phyloP scores from a whole-genome alignment of 169 alveolate genomes.

The Sarcocystis neurona region DNA sequence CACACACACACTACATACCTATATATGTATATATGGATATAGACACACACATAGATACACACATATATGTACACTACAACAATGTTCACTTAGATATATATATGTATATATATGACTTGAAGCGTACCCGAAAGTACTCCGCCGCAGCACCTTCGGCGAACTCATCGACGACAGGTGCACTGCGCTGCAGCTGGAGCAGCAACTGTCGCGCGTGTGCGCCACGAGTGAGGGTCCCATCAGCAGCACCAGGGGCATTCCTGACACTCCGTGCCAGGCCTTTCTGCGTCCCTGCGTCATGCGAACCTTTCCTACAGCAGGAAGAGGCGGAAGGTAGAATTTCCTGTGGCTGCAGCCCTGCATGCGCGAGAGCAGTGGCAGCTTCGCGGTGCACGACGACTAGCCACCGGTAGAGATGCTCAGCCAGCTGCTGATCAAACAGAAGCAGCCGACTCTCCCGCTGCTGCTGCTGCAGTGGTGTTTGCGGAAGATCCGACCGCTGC shows the following conservation, averaged over 20 bases:
- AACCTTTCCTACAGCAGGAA: no score
- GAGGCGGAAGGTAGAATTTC: no score
- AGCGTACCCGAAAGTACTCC: conserved; percentile 30
- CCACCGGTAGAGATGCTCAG: background rate
- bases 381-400: background rate
- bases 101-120: no score
- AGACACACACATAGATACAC: no score
- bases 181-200: background rate
- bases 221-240: background rate
- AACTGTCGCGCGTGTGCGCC: background rate
- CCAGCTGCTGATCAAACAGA: background rate
- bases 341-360: background rate
- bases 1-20: no score
- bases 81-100: no score
- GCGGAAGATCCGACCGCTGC: no score
- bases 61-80: no score
- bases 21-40: no score
- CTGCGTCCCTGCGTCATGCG: no score
- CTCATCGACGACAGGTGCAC: background rate
- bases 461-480: background rate
- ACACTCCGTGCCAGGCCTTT: background rate
- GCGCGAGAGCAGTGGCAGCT: background rate
- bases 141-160: conserved; percentile 23
- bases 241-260: no score
- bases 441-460: no score